These are phyloP conservation scores for Iodosphaeria phyllophila DNA, from an alignment of 2,329 filamentous ascomycete species.

Conservation along the genomic window DNA sequence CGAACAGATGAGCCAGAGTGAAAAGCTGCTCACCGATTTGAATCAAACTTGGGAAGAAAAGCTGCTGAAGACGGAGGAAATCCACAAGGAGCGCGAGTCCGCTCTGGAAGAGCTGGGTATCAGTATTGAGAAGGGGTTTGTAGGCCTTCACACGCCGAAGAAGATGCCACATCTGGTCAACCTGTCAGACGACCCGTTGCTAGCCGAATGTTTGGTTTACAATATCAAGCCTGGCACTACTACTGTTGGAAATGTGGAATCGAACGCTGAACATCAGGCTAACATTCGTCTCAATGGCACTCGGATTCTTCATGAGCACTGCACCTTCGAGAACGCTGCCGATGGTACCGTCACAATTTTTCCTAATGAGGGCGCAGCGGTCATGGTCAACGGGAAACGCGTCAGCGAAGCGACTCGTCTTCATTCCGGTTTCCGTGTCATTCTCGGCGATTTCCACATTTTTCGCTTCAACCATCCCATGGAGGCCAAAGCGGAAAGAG, in stretches of 20 bases:
- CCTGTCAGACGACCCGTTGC: conserved; percentile 78
- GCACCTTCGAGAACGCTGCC: conserved; percentile 69
- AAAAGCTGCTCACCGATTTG: conserved; percentile 87
- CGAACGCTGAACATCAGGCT: conserved; percentile 51
- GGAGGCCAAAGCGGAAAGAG: conserved; percentile 82
- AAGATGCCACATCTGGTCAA: conserved; percentile 99
- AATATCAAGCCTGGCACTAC: conserved; percentile 93
- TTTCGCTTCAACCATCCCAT: conserved; percentile 97
- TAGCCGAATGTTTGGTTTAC: conserved; percentile 93
- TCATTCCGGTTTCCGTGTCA: conserved; percentile 84
- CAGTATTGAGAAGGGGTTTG: conserved; percentile 96
- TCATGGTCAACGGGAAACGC: conserved; percentile 94
- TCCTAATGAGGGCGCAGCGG: conserved; percentile 76
- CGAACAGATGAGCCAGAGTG: conserved; percentile 87
- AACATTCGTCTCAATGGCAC: conserved; percentile 91
- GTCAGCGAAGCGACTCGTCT: conserved; percentile 73
- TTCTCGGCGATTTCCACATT: conserved; percentile 95
- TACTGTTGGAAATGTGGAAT: conserved; percentile 85
- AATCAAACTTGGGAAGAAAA: conserved; percentile 99
- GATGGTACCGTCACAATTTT: conserved; percentile 88
- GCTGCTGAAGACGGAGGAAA: conserved; percentile 81
- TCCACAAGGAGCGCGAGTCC: conserved; percentile 91
- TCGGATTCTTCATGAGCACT: conserved; percentile 83
- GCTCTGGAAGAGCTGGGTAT: conserved; percentile 93
- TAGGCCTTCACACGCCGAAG: conserved; percentile 88